A percentile compares a stretch with the other conserved stretches of the same genome.
These are phyloP conservation scores for Xylariaceae sp. DNA, from an alignment of 2,329 filamentous ascomycete species.

Conservation along the genomic window DNA sequence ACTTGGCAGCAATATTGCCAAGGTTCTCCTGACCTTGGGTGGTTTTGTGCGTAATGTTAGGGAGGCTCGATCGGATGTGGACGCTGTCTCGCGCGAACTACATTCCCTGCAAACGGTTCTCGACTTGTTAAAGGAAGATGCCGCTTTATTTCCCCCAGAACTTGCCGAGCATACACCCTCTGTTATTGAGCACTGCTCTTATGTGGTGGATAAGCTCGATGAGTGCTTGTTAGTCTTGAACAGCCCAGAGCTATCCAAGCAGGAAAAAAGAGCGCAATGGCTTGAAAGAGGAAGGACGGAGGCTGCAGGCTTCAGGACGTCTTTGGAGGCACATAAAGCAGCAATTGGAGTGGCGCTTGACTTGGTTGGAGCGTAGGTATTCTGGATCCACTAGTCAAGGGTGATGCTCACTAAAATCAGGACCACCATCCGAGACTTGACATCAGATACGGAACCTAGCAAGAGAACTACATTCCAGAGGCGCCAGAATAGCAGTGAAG, in stretches of 20 bases:
- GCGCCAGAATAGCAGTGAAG: conserved; percentile 31
- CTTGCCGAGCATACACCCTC: conserved; percentile 45
- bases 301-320: conserved; percentile 40
- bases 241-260: conserved; percentile 38
- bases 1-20: conserved; percentile 44
- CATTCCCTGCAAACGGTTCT: conserved; percentile 49
- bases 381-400: background rate
- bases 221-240: conserved; percentile 42
- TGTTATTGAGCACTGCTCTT: conserved; percentile 45
- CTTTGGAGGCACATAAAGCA: conserved; percentile 47
- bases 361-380: conserved; percentile 47
- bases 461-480: conserved; percentile 33
- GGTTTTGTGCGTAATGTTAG: conserved; percentile 49
- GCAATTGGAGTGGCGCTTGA: conserved; percentile 49
- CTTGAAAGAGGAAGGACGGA: conserved; percentile 42
- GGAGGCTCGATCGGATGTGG: conserved; percentile 47
- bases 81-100: conserved; percentile 48
- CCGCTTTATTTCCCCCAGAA: conserved; percentile 43
- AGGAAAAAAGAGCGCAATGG: conserved; percentile 48
- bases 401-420: conserved; percentile 31
- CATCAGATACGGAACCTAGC: conserved; percentile 27
- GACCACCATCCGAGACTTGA: conserved; percentile 36
- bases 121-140: conserved; percentile 48
- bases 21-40: conserved; percentile 42
- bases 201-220: conserved; percentile 46